Percentiles rank a stretch among this genome's conserved stretches.
These are phyloP conservation scores for Xylariaceae sp. DNA, from an alignment of 2,329 filamentous ascomycete genomes.

Conservation along the genomic window DNA sequence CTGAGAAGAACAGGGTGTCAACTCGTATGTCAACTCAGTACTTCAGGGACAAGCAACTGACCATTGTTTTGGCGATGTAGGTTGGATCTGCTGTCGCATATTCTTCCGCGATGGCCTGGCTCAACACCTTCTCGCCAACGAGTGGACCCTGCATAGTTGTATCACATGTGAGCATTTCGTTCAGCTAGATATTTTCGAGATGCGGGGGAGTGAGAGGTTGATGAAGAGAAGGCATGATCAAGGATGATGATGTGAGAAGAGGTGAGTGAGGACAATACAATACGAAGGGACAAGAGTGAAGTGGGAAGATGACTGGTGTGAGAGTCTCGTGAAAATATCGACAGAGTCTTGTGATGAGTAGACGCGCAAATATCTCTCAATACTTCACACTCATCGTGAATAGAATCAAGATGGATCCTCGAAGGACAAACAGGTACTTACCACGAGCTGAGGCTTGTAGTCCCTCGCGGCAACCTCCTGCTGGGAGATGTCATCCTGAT, in stretches of 20 bases:
- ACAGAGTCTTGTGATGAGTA: slow-evolving; percentile 1
- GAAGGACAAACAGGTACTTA: slow-evolving; percentile 32
- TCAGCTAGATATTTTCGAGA: slow-evolving; percentile 1
- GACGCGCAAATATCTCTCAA: slow-evolving; percentile 1
- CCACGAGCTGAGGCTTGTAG: slow-evolving; percentile 54
- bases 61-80: slow-evolving; percentile 81
- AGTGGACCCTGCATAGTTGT: slow-evolving; percentile 62
- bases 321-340: background rate
- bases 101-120: slow-evolving; percentile 71
- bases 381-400: background rate
- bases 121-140: slow-evolving; percentile 73
- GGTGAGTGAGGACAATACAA: background rate
- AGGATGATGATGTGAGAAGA: background rate
- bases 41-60: slow-evolving; percentile 41
- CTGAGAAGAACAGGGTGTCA: slow-evolving; percentile 41
- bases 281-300: background rate
- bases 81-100: slow-evolving; percentile 84
- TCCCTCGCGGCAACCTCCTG: slow-evolving; percentile 57
- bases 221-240: background rate
- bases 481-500: slow-evolving; percentile 42
- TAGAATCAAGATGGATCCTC: slow-evolving; percentile 1
- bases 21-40: background rate
- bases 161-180: slow-evolving; percentile 23
- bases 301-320: background rate
- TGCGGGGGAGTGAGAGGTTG: background rate